phyloP scores from a whole-genome alignment of 495 filamentous ascomycete species.

The Hyphodiscus hymeniophilus region DNA sequence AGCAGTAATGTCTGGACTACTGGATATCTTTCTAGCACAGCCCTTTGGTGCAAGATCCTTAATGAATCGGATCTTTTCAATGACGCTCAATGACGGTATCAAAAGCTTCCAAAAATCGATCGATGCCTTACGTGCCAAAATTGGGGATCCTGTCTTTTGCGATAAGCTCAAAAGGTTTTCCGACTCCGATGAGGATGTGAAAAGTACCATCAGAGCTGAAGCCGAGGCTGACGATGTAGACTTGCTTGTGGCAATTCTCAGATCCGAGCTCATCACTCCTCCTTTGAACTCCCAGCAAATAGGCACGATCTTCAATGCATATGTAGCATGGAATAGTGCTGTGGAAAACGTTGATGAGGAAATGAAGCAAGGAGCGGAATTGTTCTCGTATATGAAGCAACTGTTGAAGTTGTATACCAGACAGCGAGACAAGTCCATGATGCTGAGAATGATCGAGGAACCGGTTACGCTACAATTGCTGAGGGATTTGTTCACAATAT shows the following conservation, averaged over 20 bases:
- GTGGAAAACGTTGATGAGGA: conserved; percentile 88
- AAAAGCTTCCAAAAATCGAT: conserved; percentile 75
- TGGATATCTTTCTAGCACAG: conserved; percentile 92
- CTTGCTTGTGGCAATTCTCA: conserved; percentile 73
- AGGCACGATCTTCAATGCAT: conserved; percentile 81
- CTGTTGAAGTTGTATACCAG: conserved; percentile 85
- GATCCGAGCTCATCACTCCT: conserved; percentile 62
- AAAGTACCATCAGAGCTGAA: conserved; percentile 64
- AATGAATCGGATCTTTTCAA: conserved; percentile 84
- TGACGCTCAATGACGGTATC: conserved; percentile 89
- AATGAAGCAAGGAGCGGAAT: conserved; percentile 76
- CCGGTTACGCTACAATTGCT: conserved; percentile 88
- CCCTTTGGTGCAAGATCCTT: conserved; percentile 85
- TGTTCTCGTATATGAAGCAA: conserved; percentile 93
- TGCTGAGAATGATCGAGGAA: conserved; percentile 92
- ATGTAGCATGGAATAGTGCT: conserved; percentile 92
- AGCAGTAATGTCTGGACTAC: conserved; percentile 83
- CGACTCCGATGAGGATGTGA: conserved; percentile 62
- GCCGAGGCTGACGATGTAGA: conserved; percentile 65
- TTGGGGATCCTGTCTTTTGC: conserved; percentile 71
- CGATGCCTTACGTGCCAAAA: conserved; percentile 61
- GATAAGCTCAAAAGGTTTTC: conserved; percentile 74
- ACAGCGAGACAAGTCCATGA: conserved; percentile 93
- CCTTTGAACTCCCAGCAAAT: conserved; percentile 65
- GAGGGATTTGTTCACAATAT: conserved; percentile 94